Conservation (phyloP, 208 protist species). For the Trypanosoma avium region DNA sequence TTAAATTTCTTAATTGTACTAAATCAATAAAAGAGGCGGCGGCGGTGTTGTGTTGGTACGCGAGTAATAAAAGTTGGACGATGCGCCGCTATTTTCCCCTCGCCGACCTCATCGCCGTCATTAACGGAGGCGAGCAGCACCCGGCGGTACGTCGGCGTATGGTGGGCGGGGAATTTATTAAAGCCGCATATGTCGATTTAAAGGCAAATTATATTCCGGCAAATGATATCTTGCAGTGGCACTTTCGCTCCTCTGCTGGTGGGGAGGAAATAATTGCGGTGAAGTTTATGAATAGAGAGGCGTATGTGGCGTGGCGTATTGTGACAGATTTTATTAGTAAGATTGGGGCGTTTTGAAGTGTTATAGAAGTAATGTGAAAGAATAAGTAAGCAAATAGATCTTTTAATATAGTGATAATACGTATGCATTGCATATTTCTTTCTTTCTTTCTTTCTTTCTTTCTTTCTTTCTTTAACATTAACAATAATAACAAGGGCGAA, state of each 20-base stretch:
- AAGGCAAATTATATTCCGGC: constrained; percentile 39
- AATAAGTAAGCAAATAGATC: no score
- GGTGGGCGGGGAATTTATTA: constrained; percentile 38
- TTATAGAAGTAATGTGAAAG: no score
- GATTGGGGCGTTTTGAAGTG: constrained; percentile 29
- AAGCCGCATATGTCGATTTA: constrained; percentile 22
- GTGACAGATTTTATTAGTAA: constrained; percentile 60
- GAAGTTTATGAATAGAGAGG: constrained; percentile 40
- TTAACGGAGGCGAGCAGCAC: constrained; percentile 39
- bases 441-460: no score
- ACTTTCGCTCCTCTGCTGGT: constrained; percentile 42
- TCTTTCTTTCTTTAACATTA: no score
- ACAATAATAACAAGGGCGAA: no score
- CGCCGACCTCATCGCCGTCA: constrained; percentile 46
- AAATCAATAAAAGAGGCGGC: constrained; percentile 15
- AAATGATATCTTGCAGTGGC: constrained; percentile 56
- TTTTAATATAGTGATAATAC: no score
- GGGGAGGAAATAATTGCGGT: constrained; percentile 56
- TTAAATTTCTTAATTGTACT: constrained; percentile 55
- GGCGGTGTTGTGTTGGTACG: constrained; percentile 56
- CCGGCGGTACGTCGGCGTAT: constrained; percentile 47
- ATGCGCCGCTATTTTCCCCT: constrained; percentile 67
- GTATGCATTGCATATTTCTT: no score
- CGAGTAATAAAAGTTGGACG: constrained; percentile 30
- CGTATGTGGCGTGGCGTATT: constrained; percentile 65